Conservation (phyloP, 768 basidiomycete genomes). For the Mycena sanguinolenta region DNA sequence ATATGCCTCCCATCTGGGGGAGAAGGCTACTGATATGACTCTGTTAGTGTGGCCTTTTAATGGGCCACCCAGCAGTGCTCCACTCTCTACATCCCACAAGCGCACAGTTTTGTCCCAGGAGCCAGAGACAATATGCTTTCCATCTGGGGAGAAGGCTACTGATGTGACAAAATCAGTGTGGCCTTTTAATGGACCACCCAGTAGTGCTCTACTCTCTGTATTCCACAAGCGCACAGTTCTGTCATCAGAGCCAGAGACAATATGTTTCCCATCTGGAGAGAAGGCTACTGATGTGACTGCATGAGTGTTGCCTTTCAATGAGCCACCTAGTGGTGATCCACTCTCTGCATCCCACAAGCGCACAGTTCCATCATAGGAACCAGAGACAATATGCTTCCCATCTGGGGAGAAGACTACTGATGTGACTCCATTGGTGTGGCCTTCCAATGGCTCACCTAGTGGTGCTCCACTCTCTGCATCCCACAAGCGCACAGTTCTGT, state of each 20-base stretch:
- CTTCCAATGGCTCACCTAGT: neutral
- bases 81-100: neutral
- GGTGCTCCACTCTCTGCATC: conserved; percentile 7
- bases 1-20: neutral
- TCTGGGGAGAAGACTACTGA: conserved; percentile 9
- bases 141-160: conserved; percentile 3
- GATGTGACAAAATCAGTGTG: neutral
- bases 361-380: conserved; percentile 1
- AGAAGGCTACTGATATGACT: neutral
- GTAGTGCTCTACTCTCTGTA: neutral
- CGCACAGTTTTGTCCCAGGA: neutral
- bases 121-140: neutral
- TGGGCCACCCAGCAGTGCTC: neutral
- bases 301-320: neutral
- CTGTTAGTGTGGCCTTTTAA: neutral
- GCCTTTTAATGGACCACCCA: neutral
- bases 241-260: conserved; percentile 1
- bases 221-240: neutral
- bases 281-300: neutral
- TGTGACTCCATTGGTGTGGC: neutral
- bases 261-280: neutral
- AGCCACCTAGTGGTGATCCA: neutral
- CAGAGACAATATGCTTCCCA: conserved; percentile 8
- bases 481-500: conserved; percentile 4
- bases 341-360: conserved; percentile 7